These are phyloP conservation scores for Lablab purpureus DNA, from an alignment of 306 rosid species.

Conservation along the genomic window DNA sequence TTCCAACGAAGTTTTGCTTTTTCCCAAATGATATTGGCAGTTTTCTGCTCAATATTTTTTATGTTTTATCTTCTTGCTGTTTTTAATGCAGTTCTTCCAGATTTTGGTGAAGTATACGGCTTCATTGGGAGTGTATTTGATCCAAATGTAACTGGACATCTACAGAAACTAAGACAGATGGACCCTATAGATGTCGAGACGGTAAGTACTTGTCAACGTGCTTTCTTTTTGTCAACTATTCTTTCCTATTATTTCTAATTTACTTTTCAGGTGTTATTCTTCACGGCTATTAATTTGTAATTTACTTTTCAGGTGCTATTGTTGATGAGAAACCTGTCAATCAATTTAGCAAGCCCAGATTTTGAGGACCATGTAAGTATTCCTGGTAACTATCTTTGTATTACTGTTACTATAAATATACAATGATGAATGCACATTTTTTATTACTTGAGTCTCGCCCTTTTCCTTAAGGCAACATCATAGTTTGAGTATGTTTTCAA, in stretches of 20 bases:
- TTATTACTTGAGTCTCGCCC: slow-evolving; percentile 19
- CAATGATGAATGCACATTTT: slow-evolving; percentile 16
- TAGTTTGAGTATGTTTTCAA: background rate
- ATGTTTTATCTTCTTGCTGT: background rate
- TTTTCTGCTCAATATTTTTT: slow-evolving; percentile 5
- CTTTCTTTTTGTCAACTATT: slow-evolving; percentile 10
- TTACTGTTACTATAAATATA: slow-evolving; percentile 25
- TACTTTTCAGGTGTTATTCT: too few species aligned
- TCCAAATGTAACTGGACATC: slow-evolving; percentile 72
- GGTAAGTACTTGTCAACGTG: slow-evolving; percentile 48
- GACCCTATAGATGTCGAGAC: slow-evolving; percentile 96
- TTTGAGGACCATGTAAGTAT: slow-evolving; percentile 93
- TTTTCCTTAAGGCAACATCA: background rate
- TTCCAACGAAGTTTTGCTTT: background rate
- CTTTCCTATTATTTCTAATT: slow-evolving; percentile 18
- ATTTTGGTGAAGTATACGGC: slow-evolving; percentile 82
- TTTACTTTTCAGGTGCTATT: slow-evolving; percentile 71
- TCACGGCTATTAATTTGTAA: too few species aligned
- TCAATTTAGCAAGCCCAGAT: slow-evolving; percentile 86
- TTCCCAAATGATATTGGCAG: background rate
- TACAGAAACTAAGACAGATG: slow-evolving; percentile 84
- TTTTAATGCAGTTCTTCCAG: slow-evolving; percentile 87
- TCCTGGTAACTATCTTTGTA: slow-evolving; percentile 28
- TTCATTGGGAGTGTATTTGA: slow-evolving; percentile 98
- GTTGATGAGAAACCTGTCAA: slow-evolving; percentile 93